Percentiles rank a stretch among this genome's conserved stretches.
Evolutionary conservation across 805 yeast genomes (phyloP).

Genomic region (Candida maesae): DNA sequence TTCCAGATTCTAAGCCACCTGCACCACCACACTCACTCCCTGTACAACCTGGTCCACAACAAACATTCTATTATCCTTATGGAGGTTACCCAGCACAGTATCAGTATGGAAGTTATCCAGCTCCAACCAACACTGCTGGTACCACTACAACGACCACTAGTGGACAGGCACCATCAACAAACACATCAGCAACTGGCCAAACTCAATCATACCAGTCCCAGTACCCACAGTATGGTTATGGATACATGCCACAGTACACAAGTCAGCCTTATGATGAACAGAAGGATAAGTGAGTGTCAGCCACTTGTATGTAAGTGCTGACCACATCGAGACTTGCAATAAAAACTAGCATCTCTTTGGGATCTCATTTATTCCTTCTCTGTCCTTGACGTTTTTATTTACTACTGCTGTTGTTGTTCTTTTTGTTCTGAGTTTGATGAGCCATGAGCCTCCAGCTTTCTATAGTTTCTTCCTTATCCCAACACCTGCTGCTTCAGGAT

Average conservation of each 20-base stretch:
- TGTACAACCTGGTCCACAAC: slow-evolving; percentile 8
- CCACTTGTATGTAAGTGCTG: too few species aligned
- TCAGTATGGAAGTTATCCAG: slow-evolving; percentile 17
- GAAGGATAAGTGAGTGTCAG: slow-evolving; percentile 24
- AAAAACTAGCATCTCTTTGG: too few species aligned
- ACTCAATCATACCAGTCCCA: slow-evolving; percentile 21
- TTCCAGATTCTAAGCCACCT: slow-evolving; percentile 6
- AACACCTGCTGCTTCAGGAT: too few species aligned
- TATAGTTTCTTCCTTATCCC: too few species aligned
- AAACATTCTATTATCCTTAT: slow-evolving; percentile 17
- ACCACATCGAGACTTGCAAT: too few species aligned
- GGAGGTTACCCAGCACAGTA: slow-evolving; percentile 18
- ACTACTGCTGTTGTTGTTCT: too few species aligned
- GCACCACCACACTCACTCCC: slow-evolving; percentile 9
- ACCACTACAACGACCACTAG: slow-evolving; percentile 7
- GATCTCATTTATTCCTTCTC: too few species aligned
- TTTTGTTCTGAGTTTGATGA: too few species aligned
- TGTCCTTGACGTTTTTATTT: too few species aligned
- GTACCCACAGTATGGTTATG: slow-evolving; percentile 24
- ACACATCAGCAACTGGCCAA: slow-evolving; percentile 2
- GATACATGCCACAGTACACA: slow-evolving; percentile 26
- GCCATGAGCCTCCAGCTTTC: too few species aligned
- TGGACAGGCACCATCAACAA: background rate
- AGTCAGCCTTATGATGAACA: slow-evolving; percentile 24
- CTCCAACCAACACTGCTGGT: slow-evolving; percentile 8